Evolutionary conservation across 1,284 basidiomycete genomes (phyloP), one percentile per base, ranked within the genome.

Genomic region (Pascua guehoae): DNA sequence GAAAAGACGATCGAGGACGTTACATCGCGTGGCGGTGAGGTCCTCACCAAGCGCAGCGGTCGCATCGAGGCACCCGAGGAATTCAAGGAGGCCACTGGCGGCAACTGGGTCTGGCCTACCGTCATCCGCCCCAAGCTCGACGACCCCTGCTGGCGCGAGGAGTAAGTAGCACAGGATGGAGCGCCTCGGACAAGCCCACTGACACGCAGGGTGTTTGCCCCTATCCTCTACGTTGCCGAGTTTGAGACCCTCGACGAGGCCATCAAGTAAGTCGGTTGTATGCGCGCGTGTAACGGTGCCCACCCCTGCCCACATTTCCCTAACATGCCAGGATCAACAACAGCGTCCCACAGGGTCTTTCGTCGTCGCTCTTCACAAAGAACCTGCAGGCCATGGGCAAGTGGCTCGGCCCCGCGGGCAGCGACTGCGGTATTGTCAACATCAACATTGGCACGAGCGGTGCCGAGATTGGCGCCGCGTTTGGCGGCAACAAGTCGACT

Each of bases 181-280:
- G 24, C 24, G 7, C 24, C 24, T 32, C 24, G 4, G 24, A 32
- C 24, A 32, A 32, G 24, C 24, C 7, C 24, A 7, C 24, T 32
- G 7, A 32, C 24, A 32, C 7, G 7, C 24, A 32, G 24, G 24
- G 66, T 68, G 8, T 76, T 76, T 49, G 74, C 74, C 14, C 74
- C 74, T 1, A 72, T 96, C 52, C 78, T 96, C 61, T 89, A 88
- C 68, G 89, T 90, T 12, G 87, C 86, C n/a, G 79, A 90, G 53
- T 97, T 96, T 74, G 89, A 93, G 66, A 86, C 89, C 56, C 80
- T 97, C 17, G 89, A 93, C 65, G 83, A 96, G 76, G 94, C 92
- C 10, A 94, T 97, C 70, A 80, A 81, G 24, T 32, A 32, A 32
- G 24, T 32, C 24, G 24, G 24, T 32, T 32, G 24, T 7, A 32